Base-by-base conservation (phyloP, 441 rosid species). In the Gossypium davidsonii region DNA sequence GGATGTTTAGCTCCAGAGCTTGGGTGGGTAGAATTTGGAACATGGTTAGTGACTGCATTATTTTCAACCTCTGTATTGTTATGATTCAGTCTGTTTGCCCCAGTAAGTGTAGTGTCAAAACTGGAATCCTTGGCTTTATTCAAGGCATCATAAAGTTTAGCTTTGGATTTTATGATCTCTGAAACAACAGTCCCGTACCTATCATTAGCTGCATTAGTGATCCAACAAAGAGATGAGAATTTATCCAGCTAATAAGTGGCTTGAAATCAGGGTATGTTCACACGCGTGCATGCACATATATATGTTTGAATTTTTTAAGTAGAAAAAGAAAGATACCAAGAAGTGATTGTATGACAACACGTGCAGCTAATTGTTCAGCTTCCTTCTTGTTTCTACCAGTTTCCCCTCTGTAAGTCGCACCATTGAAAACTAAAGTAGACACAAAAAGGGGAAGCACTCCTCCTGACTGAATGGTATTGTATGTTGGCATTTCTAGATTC, bases 321-420 rank as follows among this genome's bases (percentile, higher is more conserved):
- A 11, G 10, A 6, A 46, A 26, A 9, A 11, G 15, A 58, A 25
- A 17, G 10, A 15, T 86, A 90, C 92, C 85, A 20, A 83, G 70
- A 76, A 88, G 81, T 42, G 87, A 79, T 18, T 73, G 79, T 65
- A 88, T 79, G 62, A 62, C 81, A 17, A 77, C 55, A 53, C 79
- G 86, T 57, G 90, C 89, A 74, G 86, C 90, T 73, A 87, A 72
- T 71, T 85, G 86, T 74, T 86, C 89, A 64, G 91, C 92, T 56
- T 86, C 88, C 80, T 85, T 90, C 79, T 90, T 86, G 71, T 20
- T 84, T 76, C 57, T 81, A 25, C 84, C 79, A 70, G 37, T 11
- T 44, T 74, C 79, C 1, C 88, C 85, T 1, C 69, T 76, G 58
- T 79, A 90, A 67, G 77, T 61, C 28, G 58, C 52, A 58, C 83